Percentiles rank a stretch among this genome's conserved stretches.
Conservation (phyloP, 2,329 filamentous ascomycete species). For the Xylaria digitata region DNA sequence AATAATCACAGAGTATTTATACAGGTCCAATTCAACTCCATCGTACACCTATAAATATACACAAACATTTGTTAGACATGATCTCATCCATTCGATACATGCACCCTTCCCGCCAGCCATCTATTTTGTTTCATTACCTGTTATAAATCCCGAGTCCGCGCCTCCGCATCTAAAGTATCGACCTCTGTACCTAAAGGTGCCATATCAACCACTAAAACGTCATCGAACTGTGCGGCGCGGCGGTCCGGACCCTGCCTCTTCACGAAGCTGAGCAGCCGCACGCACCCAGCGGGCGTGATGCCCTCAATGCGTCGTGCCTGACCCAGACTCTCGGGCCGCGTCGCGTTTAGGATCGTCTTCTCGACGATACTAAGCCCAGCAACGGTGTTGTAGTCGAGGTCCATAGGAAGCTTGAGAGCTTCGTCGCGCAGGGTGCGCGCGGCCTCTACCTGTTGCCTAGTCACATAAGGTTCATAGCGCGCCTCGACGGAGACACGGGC, state of each 20-base stretch:
- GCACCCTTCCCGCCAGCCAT: neutral
- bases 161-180: conserved; percentile 55
- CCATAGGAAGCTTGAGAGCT: conserved; percentile 73
- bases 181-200: conserved; percentile 51
- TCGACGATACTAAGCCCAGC: conserved; percentile 84
- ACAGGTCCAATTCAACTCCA: conserved; percentile 2
- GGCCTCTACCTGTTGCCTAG: conserved; percentile 74
- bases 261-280: conserved; percentile 73
- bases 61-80: neutral
- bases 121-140: neutral
- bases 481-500: conserved; percentile 83
- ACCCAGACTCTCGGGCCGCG: conserved; percentile 84
- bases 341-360: conserved; percentile 73
- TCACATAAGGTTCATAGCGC: conserved; percentile 87
- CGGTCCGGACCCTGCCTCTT: conserved; percentile 50
- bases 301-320: conserved; percentile 92
- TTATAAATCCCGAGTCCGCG: conserved; percentile 53
- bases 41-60: conserved; percentile 19
- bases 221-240: conserved; percentile 32
- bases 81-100: neutral
- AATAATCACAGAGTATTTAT: neutral
- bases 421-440: conserved; percentile 81
- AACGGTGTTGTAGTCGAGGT: conserved; percentile 81
- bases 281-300: conserved; percentile 69
- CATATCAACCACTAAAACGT: conserved; percentile 38